Evolutionary conservation across 768 basidiomycete species (phyloP).

Genomic region (Russula compacta): DNA sequence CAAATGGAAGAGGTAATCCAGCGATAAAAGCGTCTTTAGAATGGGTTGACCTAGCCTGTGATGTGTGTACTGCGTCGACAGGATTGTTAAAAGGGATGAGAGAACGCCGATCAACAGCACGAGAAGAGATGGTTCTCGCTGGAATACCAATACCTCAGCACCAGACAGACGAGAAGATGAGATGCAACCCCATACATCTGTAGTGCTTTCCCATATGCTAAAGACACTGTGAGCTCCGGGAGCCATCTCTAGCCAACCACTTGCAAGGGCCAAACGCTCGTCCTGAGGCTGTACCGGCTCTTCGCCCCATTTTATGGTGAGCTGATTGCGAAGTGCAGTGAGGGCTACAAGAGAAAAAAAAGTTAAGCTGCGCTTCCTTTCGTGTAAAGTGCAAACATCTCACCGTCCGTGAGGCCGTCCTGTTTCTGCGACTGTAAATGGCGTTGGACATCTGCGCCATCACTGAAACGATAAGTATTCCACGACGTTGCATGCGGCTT

Average conservation of each 20-base stretch:
- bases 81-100: conserved; percentile 48
- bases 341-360: conserved; percentile 29
- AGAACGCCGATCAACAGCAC: conserved; percentile 43
- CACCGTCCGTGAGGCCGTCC: conserved; percentile 19
- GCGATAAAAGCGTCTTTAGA: conserved; percentile 48
- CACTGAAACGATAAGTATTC: neutral
- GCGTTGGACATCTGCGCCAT: conserved; percentile 14
- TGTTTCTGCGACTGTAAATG: conserved; percentile 20
- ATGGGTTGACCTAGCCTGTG: conserved; percentile 56
- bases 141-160: neutral
- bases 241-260: conserved; percentile 50
- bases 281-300: conserved; percentile 43
- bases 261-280: conserved; percentile 47
- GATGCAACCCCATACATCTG: conserved; percentile 34
- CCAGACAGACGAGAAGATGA: neutral
- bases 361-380: neutral
- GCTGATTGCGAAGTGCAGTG: conserved; percentile 51
- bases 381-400: neutral
- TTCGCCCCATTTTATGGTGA: conserved; percentile 46
- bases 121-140: conserved; percentile 39
- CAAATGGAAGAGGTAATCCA: conserved; percentile 45
- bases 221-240: conserved; percentile 57
- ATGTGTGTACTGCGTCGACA: conserved; percentile 61
- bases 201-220: conserved; percentile 46
- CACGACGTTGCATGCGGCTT: conserved; percentile 18